Base-by-base conservation (phyloP, 805 yeast species). In the Metschnikowia hibisci region DNA sequence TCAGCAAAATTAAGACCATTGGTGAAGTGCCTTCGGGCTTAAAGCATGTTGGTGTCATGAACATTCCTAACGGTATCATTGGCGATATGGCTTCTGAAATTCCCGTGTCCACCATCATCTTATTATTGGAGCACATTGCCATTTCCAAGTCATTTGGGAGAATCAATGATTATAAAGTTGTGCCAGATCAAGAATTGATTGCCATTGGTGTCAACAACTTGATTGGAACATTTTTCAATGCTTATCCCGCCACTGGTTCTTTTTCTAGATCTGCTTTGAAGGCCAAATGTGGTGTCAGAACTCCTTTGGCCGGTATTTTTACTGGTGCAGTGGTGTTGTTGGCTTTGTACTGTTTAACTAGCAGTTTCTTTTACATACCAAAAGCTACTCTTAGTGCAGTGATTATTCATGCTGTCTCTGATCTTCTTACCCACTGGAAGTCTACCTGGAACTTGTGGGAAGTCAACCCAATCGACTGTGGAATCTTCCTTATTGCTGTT, bases 181-280 rank as follows among this genome's bases (percentile, higher is more conserved):
- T 82, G 46, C 96, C 97, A 38, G 91, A 90, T 66, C 97, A 90
- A 72, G 97, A 90, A 64, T 76, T 90, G 43, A 77, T 90, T 58
- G 96, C 97, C 32, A 90, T 90, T 64, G 97, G 97, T 57, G 86
- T 84, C 35, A 84, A 93, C 42, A 90, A 90, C 66, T 74, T 90
- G 62, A 74, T 90, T 54, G 96, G 96, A 54, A 87, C 96, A 15
- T 87, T 89, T 60, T 90, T 90, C 77, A 76, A 80, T 57, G 96
- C 97, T 6, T 90, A 90, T 63, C 97, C 97, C 7, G 89, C 96
- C 6, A 90, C 97, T 4, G 97, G 97, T 35, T 90, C 97, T 1
- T 90, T 90, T 64, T 86, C 95, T 14, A 82, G 97, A 71, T 85
- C 96, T 34, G 97, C 97, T 6, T 75, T 90, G 56, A 90, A 91